phyloP scores from a whole-genome alignment of 2,329 filamentous ascomycete species.

The Aspergillus pseudonomiae region DNA sequence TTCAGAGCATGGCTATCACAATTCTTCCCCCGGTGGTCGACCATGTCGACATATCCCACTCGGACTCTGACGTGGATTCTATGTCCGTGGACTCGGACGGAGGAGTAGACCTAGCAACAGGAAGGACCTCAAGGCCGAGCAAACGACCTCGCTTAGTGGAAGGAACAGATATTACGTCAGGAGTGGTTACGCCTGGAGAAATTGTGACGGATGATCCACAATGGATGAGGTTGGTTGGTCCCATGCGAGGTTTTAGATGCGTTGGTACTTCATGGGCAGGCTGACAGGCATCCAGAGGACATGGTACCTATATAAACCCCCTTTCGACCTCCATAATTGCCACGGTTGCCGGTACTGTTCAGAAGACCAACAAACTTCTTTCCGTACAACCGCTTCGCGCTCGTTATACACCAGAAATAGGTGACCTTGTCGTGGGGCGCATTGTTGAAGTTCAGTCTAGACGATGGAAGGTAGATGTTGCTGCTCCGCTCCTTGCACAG shows the following conservation, averaged over 20 bases:
- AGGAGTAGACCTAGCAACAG: slow-evolving; percentile 35
- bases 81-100: slow-evolving; percentile 54
- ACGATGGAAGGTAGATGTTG: slow-evolving; percentile 94
- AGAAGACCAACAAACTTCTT: slow-evolving; percentile 95
- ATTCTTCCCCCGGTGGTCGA: slow-evolving; percentile 57
- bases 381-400: slow-evolving; percentile 88
- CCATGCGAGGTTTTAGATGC: slow-evolving; percentile 33
- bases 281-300: slow-evolving; percentile 63
- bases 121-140: slow-evolving; percentile 34
- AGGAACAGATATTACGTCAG: slow-evolving; percentile 32
- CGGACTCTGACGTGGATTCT: slow-evolving; percentile 52
- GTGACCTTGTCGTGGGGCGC: slow-evolving; percentile 89
- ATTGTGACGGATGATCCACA: slow-evolving; percentile 88
- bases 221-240: slow-evolving; percentile 71
- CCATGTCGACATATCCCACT: slow-evolving; percentile 32
- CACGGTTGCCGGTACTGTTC: slow-evolving; percentile 85
- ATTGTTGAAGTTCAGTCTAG: slow-evolving; percentile 93
- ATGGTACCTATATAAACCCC: slow-evolving; percentile 80
- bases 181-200: slow-evolving; percentile 85
- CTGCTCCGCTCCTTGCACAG: slow-evolving; percentile 80
- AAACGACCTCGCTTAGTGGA: slow-evolving; percentile 42
- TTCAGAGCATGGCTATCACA: slow-evolving; percentile 57
- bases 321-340: slow-evolving; percentile 72
- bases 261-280: not conserved
- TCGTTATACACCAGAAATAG: slow-evolving; percentile 93